Evolutionary conservation across 345 rosid species (phyloP).

Genomic region (Boechera divaricarpa): DNA sequence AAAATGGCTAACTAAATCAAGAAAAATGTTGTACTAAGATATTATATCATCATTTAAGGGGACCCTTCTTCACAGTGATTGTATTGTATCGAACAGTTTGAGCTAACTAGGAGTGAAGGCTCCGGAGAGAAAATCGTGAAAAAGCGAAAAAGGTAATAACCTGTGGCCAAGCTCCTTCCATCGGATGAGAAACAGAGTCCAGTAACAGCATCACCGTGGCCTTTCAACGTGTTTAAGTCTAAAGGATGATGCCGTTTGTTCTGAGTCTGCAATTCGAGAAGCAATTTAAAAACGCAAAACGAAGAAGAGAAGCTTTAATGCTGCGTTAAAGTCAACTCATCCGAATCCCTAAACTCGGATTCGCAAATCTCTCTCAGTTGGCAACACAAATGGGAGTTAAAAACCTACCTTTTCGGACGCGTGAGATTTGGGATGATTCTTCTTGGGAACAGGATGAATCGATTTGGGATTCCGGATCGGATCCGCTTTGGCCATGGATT

Average conservation of each 20-base stretch:
- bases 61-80: background rate
- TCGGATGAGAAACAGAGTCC: constrained; percentile 80
- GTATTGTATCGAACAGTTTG: background rate
- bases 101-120: background rate
- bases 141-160: constrained; percentile 38
- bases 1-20: constrained; percentile 1
- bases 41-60: background rate
- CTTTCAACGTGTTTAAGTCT: constrained; percentile 96
- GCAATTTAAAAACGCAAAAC: background rate
- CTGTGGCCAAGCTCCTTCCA: constrained; percentile 82
- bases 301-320: background rate
- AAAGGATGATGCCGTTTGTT: constrained; percentile 80
- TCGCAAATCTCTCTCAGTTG: background rate
- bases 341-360: constrained; percentile 24
- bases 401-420: constrained; percentile 60
- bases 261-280: constrained; percentile 61
- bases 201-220: constrained; percentile 86
- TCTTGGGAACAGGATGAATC: constrained; percentile 52
- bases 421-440: constrained; percentile 70
- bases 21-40: background rate
- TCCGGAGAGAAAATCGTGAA: background rate
- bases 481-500: constrained; percentile 68
- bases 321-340: constrained; percentile 13
- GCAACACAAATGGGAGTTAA: background rate
- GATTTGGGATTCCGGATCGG: constrained; percentile 62